Conservation (phyloP, 257 asterid species). For the Cordia subcordata region DNA sequence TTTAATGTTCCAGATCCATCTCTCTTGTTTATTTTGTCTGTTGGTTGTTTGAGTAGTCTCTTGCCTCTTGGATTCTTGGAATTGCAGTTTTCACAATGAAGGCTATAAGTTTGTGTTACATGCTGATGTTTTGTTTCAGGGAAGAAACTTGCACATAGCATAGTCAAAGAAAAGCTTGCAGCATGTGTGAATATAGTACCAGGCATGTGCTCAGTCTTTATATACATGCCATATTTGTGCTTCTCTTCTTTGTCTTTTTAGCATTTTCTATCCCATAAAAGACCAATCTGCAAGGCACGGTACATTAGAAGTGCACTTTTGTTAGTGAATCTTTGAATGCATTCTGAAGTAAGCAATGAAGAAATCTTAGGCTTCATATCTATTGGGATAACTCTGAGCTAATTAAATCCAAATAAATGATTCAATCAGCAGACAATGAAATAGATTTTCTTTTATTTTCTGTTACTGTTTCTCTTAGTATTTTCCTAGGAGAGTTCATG, state of each 20-base stretch:
- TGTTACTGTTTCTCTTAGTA: too few species aligned
- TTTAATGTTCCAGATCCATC: not conserved
- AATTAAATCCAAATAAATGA: too few species aligned
- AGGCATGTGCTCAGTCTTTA: conserved; percentile 37
- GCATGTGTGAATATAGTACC: conserved; percentile 93
- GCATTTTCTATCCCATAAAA: not conserved
- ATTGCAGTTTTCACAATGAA: not conserved
- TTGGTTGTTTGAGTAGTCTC: not conserved
- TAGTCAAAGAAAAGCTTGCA: conserved; percentile 84
- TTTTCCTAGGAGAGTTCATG: too few species aligned
- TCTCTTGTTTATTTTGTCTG: not conserved
- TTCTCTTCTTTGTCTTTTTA: conserved; percentile 1
- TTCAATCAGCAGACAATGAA: too few species aligned
- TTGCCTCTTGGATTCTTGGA: too few species aligned
- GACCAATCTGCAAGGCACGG: too few species aligned
- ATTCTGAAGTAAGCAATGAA: too few species aligned
- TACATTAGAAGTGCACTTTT: too few species aligned
- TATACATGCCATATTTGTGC: not conserved
- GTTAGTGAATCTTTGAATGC: too few species aligned
- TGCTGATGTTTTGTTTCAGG: conserved; percentile 36
- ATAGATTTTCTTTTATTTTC: too few species aligned
- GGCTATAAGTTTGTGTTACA: not conserved
- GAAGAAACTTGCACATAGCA: conserved; percentile 82
- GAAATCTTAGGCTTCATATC: too few species aligned
- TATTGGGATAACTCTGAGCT: too few species aligned